Evolutionary conservation across 805 yeast genomes (phyloP).

Genomic region (Kuraishia hungarica): DNA sequence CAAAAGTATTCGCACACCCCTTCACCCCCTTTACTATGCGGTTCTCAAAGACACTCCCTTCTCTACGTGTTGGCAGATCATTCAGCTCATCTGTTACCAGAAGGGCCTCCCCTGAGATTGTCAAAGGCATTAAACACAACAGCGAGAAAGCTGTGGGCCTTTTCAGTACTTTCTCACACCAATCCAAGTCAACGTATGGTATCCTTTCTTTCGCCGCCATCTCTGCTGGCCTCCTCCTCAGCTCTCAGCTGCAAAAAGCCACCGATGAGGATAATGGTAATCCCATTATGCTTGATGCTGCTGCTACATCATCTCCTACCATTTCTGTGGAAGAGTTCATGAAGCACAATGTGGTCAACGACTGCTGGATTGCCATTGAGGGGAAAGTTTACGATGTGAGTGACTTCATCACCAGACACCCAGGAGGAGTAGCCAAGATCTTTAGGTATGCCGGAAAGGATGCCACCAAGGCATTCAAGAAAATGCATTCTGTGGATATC

Average conservation of each 20-base stretch:
- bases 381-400: slow-evolving; percentile 76
- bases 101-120: not conserved
- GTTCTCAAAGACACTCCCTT: not conserved
- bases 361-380: slow-evolving; percentile 82
- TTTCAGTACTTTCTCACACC: not conserved
- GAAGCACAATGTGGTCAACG: slow-evolving; percentile 48
- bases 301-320: not conserved
- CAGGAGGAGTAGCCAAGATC: slow-evolving; percentile 43
- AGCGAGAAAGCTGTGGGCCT: not conserved
- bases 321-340: slow-evolving; percentile 30
- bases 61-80: not conserved
- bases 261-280: not conserved
- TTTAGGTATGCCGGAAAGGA: slow-evolving; percentile 41
- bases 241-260: not conserved
- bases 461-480: slow-evolving; percentile 27
- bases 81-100: not conserved
- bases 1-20: too few relatives aligned
- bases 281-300: not conserved
- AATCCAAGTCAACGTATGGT: not conserved
- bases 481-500: slow-evolving; percentile 18
- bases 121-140: not conserved
- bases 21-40: too few relatives aligned
- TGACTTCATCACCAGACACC: slow-evolving; percentile 36
- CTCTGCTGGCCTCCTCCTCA: not conserved
- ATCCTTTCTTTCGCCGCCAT: not conserved